Conservation (phyloP, 306 rosid genomes). For the Echinosophora koreensis region DNA sequence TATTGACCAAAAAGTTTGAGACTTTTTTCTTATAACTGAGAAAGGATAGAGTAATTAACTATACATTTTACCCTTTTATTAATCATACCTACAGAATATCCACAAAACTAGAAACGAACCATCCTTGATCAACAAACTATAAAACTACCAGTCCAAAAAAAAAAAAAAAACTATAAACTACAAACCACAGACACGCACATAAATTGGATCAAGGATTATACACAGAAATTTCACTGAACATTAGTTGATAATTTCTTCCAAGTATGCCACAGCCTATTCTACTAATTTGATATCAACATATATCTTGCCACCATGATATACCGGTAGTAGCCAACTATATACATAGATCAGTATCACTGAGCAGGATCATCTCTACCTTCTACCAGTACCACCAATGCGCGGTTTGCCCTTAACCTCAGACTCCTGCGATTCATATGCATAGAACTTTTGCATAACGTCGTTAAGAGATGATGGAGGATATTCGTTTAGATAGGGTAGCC, state of each 20-base stretch:
- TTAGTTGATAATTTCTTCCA: constrained; percentile 28
- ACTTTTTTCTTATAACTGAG: too few species aligned
- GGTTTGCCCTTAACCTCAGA: constrained; percentile 70
- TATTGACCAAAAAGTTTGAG: too few species aligned
- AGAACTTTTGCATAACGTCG: constrained; percentile 20
- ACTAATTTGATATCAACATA: constrained; percentile 27
- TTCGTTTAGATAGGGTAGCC: background rate
- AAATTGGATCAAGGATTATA: background rate
- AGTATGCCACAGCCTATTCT: constrained; percentile 9
- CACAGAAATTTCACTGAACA: background rate
- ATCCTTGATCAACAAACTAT: constrained; percentile 21
- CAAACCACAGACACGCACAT: constrained; percentile 6
- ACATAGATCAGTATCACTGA: constrained; percentile 26
- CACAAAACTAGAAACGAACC: background rate
- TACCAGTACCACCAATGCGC: constrained; percentile 55
- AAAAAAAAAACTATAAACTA: constrained; percentile 15
- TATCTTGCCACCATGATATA: constrained; percentile 10
- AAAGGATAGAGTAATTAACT: too few species aligned
- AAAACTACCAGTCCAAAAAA: too few species aligned
- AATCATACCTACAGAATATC: background rate
- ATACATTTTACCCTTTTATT: background rate
- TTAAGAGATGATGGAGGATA: constrained; percentile 22
- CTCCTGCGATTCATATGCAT: constrained; percentile 51
- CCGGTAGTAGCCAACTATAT: constrained; percentile 18
- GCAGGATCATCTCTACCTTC: constrained; percentile 51